Evolutionary conservation across 805 yeast genomes (phyloP).

Genomic region (Ogataea methylovora): DNA sequence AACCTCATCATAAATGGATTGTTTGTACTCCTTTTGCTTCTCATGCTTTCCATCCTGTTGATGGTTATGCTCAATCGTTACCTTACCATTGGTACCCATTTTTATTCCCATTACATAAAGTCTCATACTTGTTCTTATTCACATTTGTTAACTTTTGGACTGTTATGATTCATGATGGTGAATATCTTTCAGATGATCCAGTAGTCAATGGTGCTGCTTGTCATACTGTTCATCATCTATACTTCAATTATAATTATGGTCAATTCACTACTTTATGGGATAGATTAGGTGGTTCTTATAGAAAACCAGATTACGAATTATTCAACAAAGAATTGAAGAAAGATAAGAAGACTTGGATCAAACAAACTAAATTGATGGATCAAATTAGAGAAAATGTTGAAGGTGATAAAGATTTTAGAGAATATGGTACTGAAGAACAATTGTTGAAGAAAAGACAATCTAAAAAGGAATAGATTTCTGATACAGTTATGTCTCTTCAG

Average conservation of each 20-base stretch:
- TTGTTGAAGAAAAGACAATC: conserved; percentile 17
- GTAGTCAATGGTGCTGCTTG: conserved; percentile 97
- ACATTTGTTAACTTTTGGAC: conserved; percentile 97
- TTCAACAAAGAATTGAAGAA: conserved; percentile 58
- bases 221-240: conserved; percentile 93
- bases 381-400: conserved; percentile 72
- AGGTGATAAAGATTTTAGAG: conserved; percentile 72
- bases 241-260: conserved; percentile 97
- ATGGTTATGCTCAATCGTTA: conserved; percentile 86
- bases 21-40: conserved; percentile 98
- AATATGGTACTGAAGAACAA: conserved; percentile 48
- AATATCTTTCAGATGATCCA: conserved; percentile 88
- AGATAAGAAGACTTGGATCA: conserved; percentile 56
- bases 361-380: conserved; percentile 72
- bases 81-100: conserved; percentile 94
- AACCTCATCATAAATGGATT: conserved; percentile 99
- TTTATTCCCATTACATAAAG: conserved; percentile 85
- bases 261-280: conserved; percentile 99
- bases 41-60: conserved; percentile 98
- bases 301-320: conserved; percentile 83
- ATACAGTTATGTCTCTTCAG: neutral
- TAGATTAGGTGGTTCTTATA: conserved; percentile 87
- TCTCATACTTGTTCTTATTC: conserved; percentile 73
- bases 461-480: neutral
- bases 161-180: conserved; percentile 97